Evolutionary conservation across 371 early-diverging fungal species (phyloP).

Genomic region (Batkoa obscura): DNA sequence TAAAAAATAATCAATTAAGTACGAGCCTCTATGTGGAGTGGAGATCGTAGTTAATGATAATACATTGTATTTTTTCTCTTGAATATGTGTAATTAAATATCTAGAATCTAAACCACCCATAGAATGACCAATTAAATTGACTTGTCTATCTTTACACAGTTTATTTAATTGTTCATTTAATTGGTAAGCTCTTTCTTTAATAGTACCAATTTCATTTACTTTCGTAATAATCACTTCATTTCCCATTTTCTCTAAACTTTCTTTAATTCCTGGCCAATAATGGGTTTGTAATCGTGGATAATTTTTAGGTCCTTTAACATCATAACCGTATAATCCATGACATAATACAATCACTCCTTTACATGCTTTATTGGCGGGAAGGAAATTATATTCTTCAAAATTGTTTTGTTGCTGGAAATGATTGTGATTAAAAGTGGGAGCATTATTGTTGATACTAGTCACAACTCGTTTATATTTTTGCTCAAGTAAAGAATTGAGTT

Average conservation of each 20-base stretch:
- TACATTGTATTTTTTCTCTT: constrained; percentile 34
- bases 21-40: constrained; percentile 80
- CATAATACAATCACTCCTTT: constrained; percentile 5
- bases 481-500: no score
- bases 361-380: no score
- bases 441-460: no score
- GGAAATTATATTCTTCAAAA: no score
- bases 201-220: constrained; percentile 33
- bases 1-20: constrained; percentile 77
- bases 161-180: constrained; percentile 21
- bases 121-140: constrained; percentile 18
- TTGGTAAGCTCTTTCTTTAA: constrained; percentile 55
- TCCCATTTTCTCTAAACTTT: constrained; percentile 58
- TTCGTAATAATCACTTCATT: constrained; percentile 62
- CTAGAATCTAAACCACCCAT: constrained; percentile 77
- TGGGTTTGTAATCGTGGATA: constrained; percentile 63
- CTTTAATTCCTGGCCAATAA: constrained; percentile 77
- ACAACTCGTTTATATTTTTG: no score
- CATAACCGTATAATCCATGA: constrained; percentile 5
- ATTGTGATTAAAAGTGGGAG: no score
- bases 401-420: no score
- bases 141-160: neutral
- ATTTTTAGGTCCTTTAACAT: constrained; percentile 22
- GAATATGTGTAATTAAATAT: constrained; percentile 55
- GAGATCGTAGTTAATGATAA: constrained; percentile 65